Percentiles rank a stretch among this genome's conserved stretches.
Evolutionary conservation across 805 yeast species (phyloP).

Genomic region (Vanderwaltozyma yarrowii): DNA sequence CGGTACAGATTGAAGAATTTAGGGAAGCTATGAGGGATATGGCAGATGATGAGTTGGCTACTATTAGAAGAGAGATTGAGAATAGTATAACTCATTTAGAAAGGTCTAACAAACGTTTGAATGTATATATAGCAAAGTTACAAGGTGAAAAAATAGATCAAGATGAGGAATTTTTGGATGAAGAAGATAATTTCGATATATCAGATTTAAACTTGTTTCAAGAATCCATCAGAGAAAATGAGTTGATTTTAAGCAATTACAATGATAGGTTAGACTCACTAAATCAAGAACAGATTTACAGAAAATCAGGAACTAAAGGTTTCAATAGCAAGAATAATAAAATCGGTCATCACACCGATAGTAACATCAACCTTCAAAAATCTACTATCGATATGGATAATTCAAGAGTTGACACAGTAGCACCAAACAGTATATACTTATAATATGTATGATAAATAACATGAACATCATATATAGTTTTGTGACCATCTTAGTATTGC

Average conservation of each 20-base stretch:
- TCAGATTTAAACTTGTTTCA: slow-evolving; percentile 42
- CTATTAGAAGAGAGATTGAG: slow-evolving; percentile 27
- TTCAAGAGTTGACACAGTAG: slow-evolving; percentile 28
- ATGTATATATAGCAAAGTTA: slow-evolving; percentile 32
- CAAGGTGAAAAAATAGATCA: slow-evolving; percentile 20
- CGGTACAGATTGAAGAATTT: slow-evolving; percentile 39
- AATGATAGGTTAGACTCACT: slow-evolving; percentile 35
- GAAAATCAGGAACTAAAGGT: slow-evolving; percentile 18
- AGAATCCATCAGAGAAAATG: slow-evolving; percentile 50
- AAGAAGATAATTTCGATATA: slow-evolving; percentile 26
- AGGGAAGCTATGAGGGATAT: slow-evolving; percentile 43
- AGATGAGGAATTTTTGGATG: slow-evolving; percentile 12
- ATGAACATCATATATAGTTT: too few species aligned
- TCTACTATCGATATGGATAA: slow-evolving; percentile 29
- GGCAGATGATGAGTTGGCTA: slow-evolving; percentile 34
- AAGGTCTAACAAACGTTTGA: slow-evolving; percentile 43
- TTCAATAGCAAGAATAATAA: not conserved
- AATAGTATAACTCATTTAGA: slow-evolving; percentile 38
- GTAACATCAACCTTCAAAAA: too few species aligned
- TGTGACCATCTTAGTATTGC: too few species aligned
- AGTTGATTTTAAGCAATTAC: slow-evolving; percentile 43
- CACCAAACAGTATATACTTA: slow-evolving; percentile 23
- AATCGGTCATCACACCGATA: too few species aligned
- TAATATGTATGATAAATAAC: not conserved
- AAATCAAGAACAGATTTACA: slow-evolving; percentile 36